Evolutionary conservation across 1,284 basidiomycete species (phyloP).

Genomic region (Trichosporon inkin): DNA sequence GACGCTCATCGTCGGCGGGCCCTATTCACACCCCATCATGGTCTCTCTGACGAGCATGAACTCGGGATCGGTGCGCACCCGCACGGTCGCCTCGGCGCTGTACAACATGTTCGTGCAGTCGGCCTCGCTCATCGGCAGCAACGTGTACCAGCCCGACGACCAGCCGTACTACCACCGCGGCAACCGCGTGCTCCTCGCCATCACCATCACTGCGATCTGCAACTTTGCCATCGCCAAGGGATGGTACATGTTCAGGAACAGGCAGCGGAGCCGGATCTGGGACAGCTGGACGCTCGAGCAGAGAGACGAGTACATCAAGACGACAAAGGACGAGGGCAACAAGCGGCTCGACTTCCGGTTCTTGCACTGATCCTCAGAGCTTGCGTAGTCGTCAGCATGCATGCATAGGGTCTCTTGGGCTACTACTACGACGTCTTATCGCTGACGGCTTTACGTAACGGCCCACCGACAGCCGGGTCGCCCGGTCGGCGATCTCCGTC

Average conservation of each 20-base stretch:
- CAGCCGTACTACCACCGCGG: slow-evolving; percentile 39
- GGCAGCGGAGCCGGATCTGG: slow-evolving; percentile 32
- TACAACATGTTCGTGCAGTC: slow-evolving; percentile 46
- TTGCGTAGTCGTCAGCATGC: too few species aligned
- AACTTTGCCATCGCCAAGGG: slow-evolving; percentile 27
- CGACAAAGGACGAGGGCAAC: slow-evolving; percentile 35
- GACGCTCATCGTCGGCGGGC: slow-evolving; percentile 23
- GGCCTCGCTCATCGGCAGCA: slow-evolving; percentile 30
- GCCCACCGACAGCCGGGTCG: too few species aligned
- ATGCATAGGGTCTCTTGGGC: too few species aligned
- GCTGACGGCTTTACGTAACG: too few species aligned
- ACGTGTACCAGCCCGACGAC: slow-evolving; percentile 37
- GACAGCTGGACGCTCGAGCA: slow-evolving; percentile 27
- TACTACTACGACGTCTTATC: too few species aligned
- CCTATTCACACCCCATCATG: slow-evolving; percentile 33
- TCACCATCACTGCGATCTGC: slow-evolving; percentile 26
- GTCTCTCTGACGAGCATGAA: slow-evolving; percentile 36
- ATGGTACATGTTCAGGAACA: slow-evolving; percentile 32
- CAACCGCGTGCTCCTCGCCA: slow-evolving; percentile 34
- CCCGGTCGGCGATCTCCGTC: too few species aligned
- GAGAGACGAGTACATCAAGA: slow-evolving; percentile 30
- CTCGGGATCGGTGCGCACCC: slow-evolving; percentile 37
- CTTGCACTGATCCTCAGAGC: not conserved
- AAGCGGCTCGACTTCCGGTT: slow-evolving; percentile 28
- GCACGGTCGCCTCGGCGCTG: slow-evolving; percentile 37